Base-by-base conservation (phyloP, 2,329 filamentous ascomycete species). In the Arthrobotrys megalospora region DNA sequence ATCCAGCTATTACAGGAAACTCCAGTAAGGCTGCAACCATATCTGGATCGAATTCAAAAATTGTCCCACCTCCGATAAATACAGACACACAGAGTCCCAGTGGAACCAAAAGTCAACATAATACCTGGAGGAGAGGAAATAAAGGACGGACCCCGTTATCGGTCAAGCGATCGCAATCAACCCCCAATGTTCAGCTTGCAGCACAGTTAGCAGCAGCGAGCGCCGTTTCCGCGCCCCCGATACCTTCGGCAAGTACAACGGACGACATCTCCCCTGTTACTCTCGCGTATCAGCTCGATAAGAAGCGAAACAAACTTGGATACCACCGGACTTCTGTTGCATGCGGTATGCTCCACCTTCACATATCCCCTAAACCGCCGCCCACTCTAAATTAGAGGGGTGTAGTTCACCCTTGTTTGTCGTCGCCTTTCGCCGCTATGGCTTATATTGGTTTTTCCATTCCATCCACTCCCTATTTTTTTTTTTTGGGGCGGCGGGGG, bases 271-370 rank as follows among this genome's bases (percentile, higher is more conserved):
- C 80, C 58, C 62, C 79, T 24, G 73, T 79, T 43, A 79, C 70
- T 16, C 68, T 76, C 36, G 72, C 80, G 10, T 81, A 81, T 60
- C 83, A 84, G 45, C 87, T 88, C 41, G 89, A 92, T 81, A 92
- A 92, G 83, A 89, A 90, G 83, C 90, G 94, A 83, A 97, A 97
- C 85, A 97, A 97, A 85, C 88, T 98, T 79, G 95, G 95, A 45
- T 98, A 98, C 84, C 95, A 97, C 86, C 90, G 95, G 83, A 97
- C 94, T 41, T 96, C 94, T 52, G 93, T 97, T 82, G 96, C 95
- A 81, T 98, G 95, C 86, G 92, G 95, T 98, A 89, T 89, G 94
- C 90, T 72, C 48, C 77, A 69, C 41, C 47, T 77, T 50, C 12
- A 8, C 10, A n/a, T 11, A n/a, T 28, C 36, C 19, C 55, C 11